Base-by-base conservation (phyloP, 768 basidiomycete genomes). In the Mycena crocata region DNA sequence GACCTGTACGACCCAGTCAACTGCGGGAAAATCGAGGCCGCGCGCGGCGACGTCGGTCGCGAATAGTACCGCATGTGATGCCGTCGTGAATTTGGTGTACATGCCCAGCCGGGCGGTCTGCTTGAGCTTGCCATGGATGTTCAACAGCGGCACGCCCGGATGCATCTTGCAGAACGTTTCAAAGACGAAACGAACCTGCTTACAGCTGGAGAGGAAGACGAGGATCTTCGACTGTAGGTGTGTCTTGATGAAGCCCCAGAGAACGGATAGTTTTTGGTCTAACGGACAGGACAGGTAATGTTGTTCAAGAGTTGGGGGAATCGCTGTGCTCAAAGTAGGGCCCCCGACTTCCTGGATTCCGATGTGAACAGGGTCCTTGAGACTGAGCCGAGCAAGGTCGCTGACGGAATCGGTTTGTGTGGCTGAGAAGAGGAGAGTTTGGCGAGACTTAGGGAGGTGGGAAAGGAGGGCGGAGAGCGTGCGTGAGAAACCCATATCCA, bases 31-130 rank as follows among this genome's bases (percentile, higher is more conserved):
- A 79, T 99, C 97, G 62, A 99, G 83, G 1, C 97, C 97, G 63
- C 97, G 90, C 6, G 97, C 95, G 37, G 97, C 97, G 65, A 99
- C 92, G 75, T 99, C 97, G 14, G 97, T 99, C 21, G 96, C 96
- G 72, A 99, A 91, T 24, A 99, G 84, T 8, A 97, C 88, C 2
- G 95, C 91, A 71, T 96, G 90, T 70, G 90, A 89, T 48, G 90
- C 90, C 3, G 88, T 81, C 3, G 92, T 92, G 81, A 98, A 99
- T 45, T 90, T 90, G 72, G 87, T 86, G 76, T 94, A 98, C 81
- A 93, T 92, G 51, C 87, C 83, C 58, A 98, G 80, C 50, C 97
- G 88, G 37, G 93, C 90, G n/a, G 90, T 85, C 75, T 98, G 97
- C 76, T 98, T 98, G 75, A 98, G 96, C 76, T 98, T 98, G 35